These are phyloP conservation scores for Tylopilus cervinicoccineus DNA, from an alignment of 768 basidiomycete genomes.

Conservation along the genomic window DNA sequence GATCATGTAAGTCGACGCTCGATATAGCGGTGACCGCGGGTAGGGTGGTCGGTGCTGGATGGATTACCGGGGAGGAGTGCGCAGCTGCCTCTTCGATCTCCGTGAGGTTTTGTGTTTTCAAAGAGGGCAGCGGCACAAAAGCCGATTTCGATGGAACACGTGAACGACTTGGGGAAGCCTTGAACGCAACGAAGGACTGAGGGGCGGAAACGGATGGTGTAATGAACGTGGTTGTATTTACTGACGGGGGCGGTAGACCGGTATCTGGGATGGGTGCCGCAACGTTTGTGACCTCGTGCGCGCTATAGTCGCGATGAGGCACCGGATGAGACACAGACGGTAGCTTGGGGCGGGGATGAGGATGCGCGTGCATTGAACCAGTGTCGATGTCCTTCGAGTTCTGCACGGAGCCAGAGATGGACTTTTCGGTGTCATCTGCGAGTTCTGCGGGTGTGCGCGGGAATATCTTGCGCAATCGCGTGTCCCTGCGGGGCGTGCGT, in stretches of 20 bases:
- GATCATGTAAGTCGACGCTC: not conserved
- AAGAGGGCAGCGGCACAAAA: constrained; percentile 28
- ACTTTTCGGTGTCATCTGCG: constrained; percentile 23
- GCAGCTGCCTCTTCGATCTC: constrained; percentile 15
- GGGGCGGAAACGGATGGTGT: constrained; percentile 18
- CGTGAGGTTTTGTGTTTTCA: constrained; percentile 25
- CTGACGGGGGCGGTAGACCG: constrained; percentile 26
- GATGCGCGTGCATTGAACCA: not conserved
- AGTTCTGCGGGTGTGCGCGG: constrained; percentile 6
- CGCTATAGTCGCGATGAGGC: constrained; percentile 24
- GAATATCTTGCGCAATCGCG: constrained; percentile 6
- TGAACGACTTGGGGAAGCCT: constrained; percentile 9
- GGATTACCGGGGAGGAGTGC: constrained; percentile 8
- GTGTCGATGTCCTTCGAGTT: not conserved
- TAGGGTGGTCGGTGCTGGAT: constrained; percentile 2
- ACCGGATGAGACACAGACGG: constrained; percentile 8
- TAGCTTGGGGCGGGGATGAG: constrained; percentile 11
- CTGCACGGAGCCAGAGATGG: constrained; percentile 8
- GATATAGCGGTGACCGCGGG: constrained; percentile 2
- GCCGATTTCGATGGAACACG: constrained; percentile 17
- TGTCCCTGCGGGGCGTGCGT: constrained; percentile 12
- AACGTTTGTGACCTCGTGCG: constrained; percentile 26
- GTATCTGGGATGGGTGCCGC: constrained; percentile 31
- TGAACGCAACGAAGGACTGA: constrained; percentile 20
- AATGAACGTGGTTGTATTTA: constrained; percentile 5